A percentile compares a stretch with the other conserved stretches of the same genome.
Conservation (phyloP, 345 rosid genomes). For the Eucalyptus tenuipes region DNA sequence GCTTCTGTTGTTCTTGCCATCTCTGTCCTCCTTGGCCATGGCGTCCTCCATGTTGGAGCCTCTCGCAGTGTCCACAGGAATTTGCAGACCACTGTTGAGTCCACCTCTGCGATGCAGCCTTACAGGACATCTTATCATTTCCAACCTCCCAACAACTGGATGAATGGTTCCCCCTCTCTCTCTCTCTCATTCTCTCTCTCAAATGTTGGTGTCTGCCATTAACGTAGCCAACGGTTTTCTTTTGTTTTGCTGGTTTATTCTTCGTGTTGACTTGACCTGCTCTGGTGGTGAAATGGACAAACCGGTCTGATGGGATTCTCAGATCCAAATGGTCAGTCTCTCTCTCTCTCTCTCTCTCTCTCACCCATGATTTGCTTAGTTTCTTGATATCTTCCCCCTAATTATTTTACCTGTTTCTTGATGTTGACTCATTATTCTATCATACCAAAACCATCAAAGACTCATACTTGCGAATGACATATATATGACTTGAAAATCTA, state of each 20-base stretch:
- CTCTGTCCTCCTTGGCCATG: conserved; percentile 2
- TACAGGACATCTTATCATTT: conserved; percentile 64
- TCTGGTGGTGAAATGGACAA: neutral
- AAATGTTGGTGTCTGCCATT: too few species aligned
- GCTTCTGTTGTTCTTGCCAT: neutral
- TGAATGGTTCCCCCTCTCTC: conserved; percentile 29
- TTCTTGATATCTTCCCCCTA: neutral
- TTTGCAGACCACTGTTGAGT: neutral
- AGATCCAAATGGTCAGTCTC: conserved; percentile 16
- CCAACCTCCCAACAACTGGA: conserved; percentile 66
- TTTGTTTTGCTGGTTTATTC: neutral
- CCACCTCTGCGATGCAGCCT: conserved; percentile 15
- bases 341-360: neutral
- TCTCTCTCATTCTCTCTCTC: neutral
- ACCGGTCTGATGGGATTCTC: neutral
- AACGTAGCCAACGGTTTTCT: neutral
- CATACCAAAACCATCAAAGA: neutral
- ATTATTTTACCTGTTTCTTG: neutral
- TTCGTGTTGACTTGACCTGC: neutral
- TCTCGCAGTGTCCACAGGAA: conserved; percentile 4
- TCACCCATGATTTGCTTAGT: neutral
- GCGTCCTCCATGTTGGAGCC: conserved; percentile 13
- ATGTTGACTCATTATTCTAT: neutral
- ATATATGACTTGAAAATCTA: neutral
- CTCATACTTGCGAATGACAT: neutral